Conservation (phyloP, 192 early-diverging fungal genomes). For the Coemansia sp. region DNA sequence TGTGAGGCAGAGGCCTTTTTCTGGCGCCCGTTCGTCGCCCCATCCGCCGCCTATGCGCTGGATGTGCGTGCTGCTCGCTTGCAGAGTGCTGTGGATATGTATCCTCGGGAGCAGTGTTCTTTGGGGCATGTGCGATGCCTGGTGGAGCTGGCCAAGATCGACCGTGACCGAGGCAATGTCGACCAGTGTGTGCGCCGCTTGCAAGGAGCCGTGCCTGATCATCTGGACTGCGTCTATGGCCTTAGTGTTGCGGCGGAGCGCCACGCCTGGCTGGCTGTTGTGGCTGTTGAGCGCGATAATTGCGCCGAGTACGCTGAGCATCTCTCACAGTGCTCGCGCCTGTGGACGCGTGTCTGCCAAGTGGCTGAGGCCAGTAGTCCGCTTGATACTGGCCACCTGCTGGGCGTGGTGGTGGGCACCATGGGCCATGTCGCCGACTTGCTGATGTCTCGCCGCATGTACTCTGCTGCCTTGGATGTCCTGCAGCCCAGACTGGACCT, state of each 20-base stretch:
- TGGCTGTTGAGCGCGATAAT: conserved; percentile 17
- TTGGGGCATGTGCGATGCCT: conserved; percentile 33
- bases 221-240: conserved; percentile 13
- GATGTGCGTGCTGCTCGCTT: conserved; percentile 8
- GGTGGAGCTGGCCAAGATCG: conserved; percentile 32
- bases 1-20: conserved; percentile 38
- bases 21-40: conserved; percentile 24
- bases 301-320: not conserved
- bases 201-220: conserved; percentile 8
- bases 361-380: not conserved
- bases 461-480: conserved; percentile 12
- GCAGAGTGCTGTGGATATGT: conserved; percentile 13
- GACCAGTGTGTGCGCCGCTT: conserved; percentile 8
- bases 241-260: conserved; percentile 26
- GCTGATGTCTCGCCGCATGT: conserved; percentile 42
- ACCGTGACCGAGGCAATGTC: conserved; percentile 24
- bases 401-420: conserved; percentile 10
- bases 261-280: conserved; percentile 38
- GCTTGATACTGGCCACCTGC: conserved; percentile 25
- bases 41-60: conserved; percentile 5
- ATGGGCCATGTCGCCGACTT: conserved; percentile 27
- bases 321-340: conserved; percentile 4
- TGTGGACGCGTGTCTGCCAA: conserved; percentile 24
- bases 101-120: conserved; percentile 1
- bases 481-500: conserved; percentile 11